These are phyloP conservation scores for Aureobasidium vineae DNA, from an alignment of 2,329 filamentous ascomycete genomes.

Conservation along the genomic window DNA sequence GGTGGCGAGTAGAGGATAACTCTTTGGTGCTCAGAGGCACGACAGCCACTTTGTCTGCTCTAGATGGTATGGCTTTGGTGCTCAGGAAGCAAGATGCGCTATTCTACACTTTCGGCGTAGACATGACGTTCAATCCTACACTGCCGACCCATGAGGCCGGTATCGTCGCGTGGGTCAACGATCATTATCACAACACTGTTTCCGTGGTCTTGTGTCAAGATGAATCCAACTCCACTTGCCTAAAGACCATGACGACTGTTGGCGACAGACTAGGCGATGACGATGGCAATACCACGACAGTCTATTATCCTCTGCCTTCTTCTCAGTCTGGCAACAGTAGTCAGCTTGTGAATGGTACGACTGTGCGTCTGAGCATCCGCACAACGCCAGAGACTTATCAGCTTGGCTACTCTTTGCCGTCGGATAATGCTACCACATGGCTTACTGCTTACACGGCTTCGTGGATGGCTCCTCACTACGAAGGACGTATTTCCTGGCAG, in stretches of 20 bases:
- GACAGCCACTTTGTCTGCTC: not conserved
- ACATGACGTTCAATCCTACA: not conserved
- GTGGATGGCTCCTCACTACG: conserved; percentile 6
- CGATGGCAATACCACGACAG: not conserved
- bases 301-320: not conserved
- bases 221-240: not conserved
- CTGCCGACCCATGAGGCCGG: not conserved
- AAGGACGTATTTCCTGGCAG: not conserved
- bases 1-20: not conserved
- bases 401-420: not conserved
- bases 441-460: conserved; percentile 3
- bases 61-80: not conserved
- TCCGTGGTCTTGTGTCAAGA: not conserved
- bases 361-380: not conserved
- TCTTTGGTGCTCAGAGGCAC: not conserved
- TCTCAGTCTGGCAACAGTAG: not conserved
- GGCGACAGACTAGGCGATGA: not conserved
- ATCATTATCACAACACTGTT: conserved; percentile 2
- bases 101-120: not conserved
- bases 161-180: conserved; percentile 5
- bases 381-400: conserved; percentile 2
- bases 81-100: conserved; percentile 12
- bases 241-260: not conserved
- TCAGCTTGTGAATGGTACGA: not conserved
- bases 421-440: not conserved